Evolutionary conservation across 352 stramenopile species (phyloP), one percentile per base, ranked within the genome.

Genomic region (Pythium sukuiense): DNA sequence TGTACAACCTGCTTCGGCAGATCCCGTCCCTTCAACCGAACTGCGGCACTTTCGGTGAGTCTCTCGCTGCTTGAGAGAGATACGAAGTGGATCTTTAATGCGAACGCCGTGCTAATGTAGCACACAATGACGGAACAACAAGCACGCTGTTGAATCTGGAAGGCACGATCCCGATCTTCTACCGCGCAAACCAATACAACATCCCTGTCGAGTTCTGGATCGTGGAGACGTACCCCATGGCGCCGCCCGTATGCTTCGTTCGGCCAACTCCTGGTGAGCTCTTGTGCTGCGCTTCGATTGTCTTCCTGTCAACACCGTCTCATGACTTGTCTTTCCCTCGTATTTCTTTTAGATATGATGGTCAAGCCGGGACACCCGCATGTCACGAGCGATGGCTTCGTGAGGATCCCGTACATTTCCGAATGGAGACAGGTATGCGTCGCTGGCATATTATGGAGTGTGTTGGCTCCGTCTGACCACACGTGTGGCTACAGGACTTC

Each of bases 121-220:
- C 88, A 27, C 85, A 96, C 46, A 96, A 96, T 59, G 87, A 96
- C 71, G 88, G 88, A 45, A 89, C 83, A 3, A 95, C 86, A 6
- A 95, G 88, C 59, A 96, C 83, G 55, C 65, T 94, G 63, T 72
- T 96, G 33, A 88, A 93, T 61, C 73, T 96, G 7, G 83, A 89
- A 46, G 89, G 89, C 48, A 97, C 89, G n/a, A 96, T 97, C 71
- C 87, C 88, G 12, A 97, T 97, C 63, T 96, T 95, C 71, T 97
- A 96, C 62, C 71, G 86, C 8, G 72, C 81, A 52, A 95, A 90
- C 62, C 88, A 96, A 67, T 97, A 97, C 80, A 97, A 97, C 59
- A 97, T 97, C 65, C 89, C 89, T 0, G 81, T 97, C 37, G 84
- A 93, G 70, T 88, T 97, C 45, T 96, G 89, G 89, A 77, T 97